These are phyloP conservation scores for Cryptococcus jaspeensis DNA, from an alignment of 1,284 basidiomycete genomes.

Conservation along the genomic window DNA sequence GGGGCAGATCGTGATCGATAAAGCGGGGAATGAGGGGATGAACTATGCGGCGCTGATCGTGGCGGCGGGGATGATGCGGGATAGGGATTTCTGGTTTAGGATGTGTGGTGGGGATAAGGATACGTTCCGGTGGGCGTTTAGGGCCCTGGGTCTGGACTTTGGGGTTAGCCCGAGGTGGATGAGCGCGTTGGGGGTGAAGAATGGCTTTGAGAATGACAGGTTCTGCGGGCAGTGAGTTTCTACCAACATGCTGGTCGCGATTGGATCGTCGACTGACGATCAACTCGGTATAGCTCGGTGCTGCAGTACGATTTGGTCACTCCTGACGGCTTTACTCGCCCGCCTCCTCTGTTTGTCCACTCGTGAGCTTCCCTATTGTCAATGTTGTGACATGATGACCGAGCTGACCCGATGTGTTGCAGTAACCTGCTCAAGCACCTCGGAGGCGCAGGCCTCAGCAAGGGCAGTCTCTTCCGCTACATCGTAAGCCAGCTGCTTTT, in stretches of 20 bases:
- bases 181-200: slow-evolving; percentile 44
- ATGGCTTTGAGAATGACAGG: slow-evolving; percentile 29
- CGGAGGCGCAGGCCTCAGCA: slow-evolving; percentile 18
- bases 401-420: slow-evolving; percentile 8
- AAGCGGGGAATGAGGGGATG: slow-evolving; percentile 53
- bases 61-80: slow-evolving; percentile 42
- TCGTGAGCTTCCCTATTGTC: slow-evolving; percentile 19
- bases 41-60: slow-evolving; percentile 55
- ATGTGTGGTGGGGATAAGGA: slow-evolving; percentile 54
- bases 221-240: slow-evolving; percentile 56
- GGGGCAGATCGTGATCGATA: slow-evolving; percentile 55
- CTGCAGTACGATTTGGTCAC: slow-evolving; percentile 47
- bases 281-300: slow-evolving; percentile 23
- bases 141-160: slow-evolving; percentile 49
- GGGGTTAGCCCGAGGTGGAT: slow-evolving; percentile 51
- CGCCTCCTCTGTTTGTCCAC: slow-evolving; percentile 45
- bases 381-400: too few species aligned
- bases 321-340: slow-evolving; percentile 18
- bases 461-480: slow-evolving; percentile 43
- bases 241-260: too few species aligned
- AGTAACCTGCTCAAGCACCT: slow-evolving; percentile 55
- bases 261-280: neutral
- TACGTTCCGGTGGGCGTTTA: slow-evolving; percentile 54
- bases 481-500: slow-evolving; percentile 27
- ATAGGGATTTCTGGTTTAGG: slow-evolving; percentile 53